Base-by-base conservation (phyloP, 805 yeast species). In the Saturnispora galanensis region DNA sequence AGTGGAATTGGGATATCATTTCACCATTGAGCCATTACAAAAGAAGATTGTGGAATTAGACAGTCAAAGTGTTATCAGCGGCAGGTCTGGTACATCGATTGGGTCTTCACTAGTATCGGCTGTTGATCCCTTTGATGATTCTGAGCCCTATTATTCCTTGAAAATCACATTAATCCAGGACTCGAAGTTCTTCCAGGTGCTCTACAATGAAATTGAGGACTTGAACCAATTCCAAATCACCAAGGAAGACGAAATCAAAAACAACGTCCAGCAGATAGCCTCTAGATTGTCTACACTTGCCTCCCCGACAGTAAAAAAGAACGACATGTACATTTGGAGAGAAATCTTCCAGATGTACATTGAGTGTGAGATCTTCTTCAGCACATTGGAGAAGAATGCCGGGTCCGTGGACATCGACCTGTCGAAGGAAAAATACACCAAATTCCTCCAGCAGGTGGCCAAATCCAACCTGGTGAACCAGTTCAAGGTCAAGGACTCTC, bases 271-370 rank as follows among this genome's bases (percentile, higher is more conserved):
- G 38, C 49, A 50, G 1, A 60, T 79, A 10, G 68, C 75, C 3
- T 52, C 58, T 11, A 50, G 57, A 5, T 63, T 78, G 3, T 60
- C 69, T 2, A 55, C 61, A 6, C 59, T 68, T 13, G 57, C 73
- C 0, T 54, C 63, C 11, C 76, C 80, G 0, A 61, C 63, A 32
- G 58, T 58, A 37, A 69, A 66, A 44, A 67, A 64, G 33, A 62
- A 70, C 1, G 90, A 83, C 55, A 63, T 82, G 60, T 79, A 78
- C 53, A 66, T 68, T 8, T 84, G 90, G 90, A 65, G 90, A 47
- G 77, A 79, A 53, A 68, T 83, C 9, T 82, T 83, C 62, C 74
- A 70, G 52, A 59, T 73, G 16, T 83, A 81, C 52, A 68, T 81
- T 21, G 89, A 82, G 50, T 70, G 76, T 18, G 83, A 81, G 50